A percentile compares a stretch with the other conserved stretches of the same genome.
These are phyloP conservation scores for Cutaneotrichosporon cavernicola DNA, from an alignment of 1,284 basidiomycete species.

Conservation along the genomic window DNA sequence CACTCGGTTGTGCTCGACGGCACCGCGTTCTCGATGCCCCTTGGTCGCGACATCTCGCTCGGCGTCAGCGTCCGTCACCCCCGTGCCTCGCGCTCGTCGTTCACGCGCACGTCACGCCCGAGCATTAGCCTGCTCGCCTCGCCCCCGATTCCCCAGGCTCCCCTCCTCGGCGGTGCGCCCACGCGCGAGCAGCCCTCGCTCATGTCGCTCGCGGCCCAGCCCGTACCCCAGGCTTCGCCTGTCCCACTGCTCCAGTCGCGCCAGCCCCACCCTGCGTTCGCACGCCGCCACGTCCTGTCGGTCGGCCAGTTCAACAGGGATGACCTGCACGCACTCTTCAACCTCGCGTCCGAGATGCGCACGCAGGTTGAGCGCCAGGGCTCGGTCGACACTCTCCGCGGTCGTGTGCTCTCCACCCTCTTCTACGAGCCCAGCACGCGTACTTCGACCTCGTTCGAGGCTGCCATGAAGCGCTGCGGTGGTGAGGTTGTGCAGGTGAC, in stretches of 20 bases:
- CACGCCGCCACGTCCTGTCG: constrained; percentile 85
- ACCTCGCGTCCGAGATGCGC: constrained; percentile 94
- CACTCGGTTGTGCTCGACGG: constrained; percentile 91
- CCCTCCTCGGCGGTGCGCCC: constrained; percentile 25
- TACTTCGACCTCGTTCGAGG: constrained; percentile 95
- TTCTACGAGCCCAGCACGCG: constrained; percentile 99
- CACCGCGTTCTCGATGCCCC: constrained; percentile 61
- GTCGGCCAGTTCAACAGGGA: constrained; percentile 90
- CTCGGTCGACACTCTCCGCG: constrained; percentile 82
- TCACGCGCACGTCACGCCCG: constrained; percentile 44
- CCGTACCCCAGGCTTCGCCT: constrained; percentile 22
- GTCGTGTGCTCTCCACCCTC: constrained; percentile 87
- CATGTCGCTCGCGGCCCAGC: constrained; percentile 45
- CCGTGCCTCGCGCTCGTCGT: constrained; percentile 30
- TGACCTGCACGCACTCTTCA: constrained; percentile 92
- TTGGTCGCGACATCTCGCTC: constrained; percentile 79
- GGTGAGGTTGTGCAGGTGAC: constrained; percentile 88
- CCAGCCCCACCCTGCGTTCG: constrained; percentile 67
- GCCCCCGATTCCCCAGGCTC: constrained; percentile 20
- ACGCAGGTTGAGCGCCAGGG: constrained; percentile 91
- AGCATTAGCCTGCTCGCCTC: constrained; percentile 28
- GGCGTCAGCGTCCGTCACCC: constrained; percentile 55
- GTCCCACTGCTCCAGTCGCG: constrained; percentile 56
- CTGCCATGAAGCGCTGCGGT: constrained; percentile 97
- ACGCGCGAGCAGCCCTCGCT: constrained; percentile 33